Percentiles rank a stretch among this genome's conserved stretches.
Conservation (phyloP, 75 land plant species). For the Picea sitchensis region DNA sequence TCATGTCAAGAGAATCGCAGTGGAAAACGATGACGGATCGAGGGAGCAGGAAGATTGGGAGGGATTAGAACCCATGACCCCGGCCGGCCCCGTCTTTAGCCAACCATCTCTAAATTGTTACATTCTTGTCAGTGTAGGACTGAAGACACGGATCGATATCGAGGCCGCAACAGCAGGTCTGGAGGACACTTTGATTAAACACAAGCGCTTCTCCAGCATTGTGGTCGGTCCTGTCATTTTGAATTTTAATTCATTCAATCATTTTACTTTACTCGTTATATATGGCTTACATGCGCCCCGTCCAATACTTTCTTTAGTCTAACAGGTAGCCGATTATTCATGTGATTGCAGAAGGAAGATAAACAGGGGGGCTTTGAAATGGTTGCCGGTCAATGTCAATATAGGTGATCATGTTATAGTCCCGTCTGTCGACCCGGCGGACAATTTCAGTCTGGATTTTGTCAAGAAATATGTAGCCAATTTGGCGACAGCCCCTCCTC, state of each 20-base stretch:
- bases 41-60: neutral
- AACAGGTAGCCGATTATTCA: neutral
- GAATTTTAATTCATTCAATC: too few species aligned
- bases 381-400: slow-evolving; percentile 21
- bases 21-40: too few species aligned
- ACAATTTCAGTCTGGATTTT: slow-evolving; percentile 22
- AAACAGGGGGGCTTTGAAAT: neutral
- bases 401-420: slow-evolving; percentile 49
- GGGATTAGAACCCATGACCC: slow-evolving; percentile 61
- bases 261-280: too few species aligned
- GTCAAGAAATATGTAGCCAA: slow-evolving; percentile 51
- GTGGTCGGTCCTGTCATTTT: slow-evolving; percentile 21
- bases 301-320: neutral
- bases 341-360: neutral
- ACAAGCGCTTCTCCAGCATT: slow-evolving; percentile 70
- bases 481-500: slow-evolving; percentile 24
- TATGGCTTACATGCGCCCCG: neutral
- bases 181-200: slow-evolving; percentile 45
- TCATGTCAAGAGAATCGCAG: too few species aligned
- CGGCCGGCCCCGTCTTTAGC: slow-evolving; percentile 53
- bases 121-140: slow-evolving; percentile 49
- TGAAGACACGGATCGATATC: slow-evolving; percentile 28
- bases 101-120: slow-evolving; percentile 41
- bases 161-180: slow-evolving; percentile 28
- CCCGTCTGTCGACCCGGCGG: slow-evolving; percentile 16